Percentiles rank a stretch among this genome's conserved stretches.
These are phyloP conservation scores for Kwoniella sp. DNA, from an alignment of 768 basidiomycete genomes.

Conservation along the genomic window DNA sequence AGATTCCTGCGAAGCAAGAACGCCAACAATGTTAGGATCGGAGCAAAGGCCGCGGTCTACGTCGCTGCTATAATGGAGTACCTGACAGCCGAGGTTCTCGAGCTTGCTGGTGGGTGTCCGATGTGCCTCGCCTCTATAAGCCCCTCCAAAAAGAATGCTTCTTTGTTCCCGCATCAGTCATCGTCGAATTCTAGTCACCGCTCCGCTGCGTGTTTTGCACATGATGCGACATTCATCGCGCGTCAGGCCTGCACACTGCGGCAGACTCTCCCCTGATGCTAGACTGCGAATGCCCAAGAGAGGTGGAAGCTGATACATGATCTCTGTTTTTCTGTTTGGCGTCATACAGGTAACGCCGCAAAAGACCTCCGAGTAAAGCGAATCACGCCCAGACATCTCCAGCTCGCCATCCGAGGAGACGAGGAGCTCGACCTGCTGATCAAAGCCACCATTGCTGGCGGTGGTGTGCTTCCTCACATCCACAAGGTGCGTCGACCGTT, in stretches of 20 bases:
- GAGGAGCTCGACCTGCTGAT: constrained; percentile 96
- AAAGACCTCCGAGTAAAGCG: constrained; percentile 97
- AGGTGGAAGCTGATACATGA: too few relatives aligned
- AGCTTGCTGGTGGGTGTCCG: constrained; percentile 76
- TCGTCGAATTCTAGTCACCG: too few relatives aligned
- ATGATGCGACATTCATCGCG: neutral
- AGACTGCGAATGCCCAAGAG: neutral
- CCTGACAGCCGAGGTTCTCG: constrained; percentile 91
- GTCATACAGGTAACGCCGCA: constrained; percentile 79
- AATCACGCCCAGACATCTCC: constrained; percentile 92
- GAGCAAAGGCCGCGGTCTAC: constrained; percentile 96
- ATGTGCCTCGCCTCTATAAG: constrained; percentile 1
- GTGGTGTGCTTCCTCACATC: constrained; percentile 58
- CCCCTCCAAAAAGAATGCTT: too few relatives aligned
- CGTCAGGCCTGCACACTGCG: neutral
- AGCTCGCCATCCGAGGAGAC: constrained; percentile 94
- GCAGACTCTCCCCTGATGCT: neutral
- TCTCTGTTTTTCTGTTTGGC: too few relatives aligned
- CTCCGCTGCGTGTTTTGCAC: neutral
- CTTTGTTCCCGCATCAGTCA: neutral
- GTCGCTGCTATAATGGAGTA: constrained; percentile 96
- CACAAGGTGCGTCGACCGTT: constrained; percentile 54
- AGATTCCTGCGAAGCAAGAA: constrained; percentile 77
- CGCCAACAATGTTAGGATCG: constrained; percentile 90
- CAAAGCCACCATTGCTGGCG: constrained; percentile 81